Percentiles rank a stretch among this genome's conserved stretches.
phyloP scores from a whole-genome alignment of 176 grass and related monocot species.

The Zoysia pacifica region DNA sequence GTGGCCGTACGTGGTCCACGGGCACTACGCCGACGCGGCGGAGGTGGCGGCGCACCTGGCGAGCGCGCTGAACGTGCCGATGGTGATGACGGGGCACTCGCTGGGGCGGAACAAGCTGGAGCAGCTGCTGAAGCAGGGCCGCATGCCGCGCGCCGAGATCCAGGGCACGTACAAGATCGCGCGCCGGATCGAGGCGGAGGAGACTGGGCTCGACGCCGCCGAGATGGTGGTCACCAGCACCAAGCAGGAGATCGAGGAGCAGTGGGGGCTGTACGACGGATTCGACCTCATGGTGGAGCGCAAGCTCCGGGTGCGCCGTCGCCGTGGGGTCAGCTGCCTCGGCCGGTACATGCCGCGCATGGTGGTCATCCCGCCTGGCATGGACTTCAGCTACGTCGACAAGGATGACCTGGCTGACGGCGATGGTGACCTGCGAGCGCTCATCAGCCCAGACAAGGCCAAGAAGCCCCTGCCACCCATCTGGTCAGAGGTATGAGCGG shows the following conservation, averaged over 20 bases:
- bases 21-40: conserved; percentile 90
- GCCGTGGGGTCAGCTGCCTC: conserved; percentile 71
- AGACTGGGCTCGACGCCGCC: conserved; percentile 67
- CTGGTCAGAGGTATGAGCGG: conserved; percentile 74
- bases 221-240: conserved; percentile 94
- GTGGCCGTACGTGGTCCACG: conserved; percentile 89
- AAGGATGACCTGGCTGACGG: conserved; percentile 53
- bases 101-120: conserved; percentile 97
- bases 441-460: conserved; percentile 50
- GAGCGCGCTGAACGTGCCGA: conserved; percentile 69
- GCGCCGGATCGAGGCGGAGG: conserved; percentile 79
- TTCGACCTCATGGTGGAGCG: conserved; percentile 78
- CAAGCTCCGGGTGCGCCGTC: conserved; percentile 73
- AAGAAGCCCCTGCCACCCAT: conserved; percentile 79
- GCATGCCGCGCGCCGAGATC: conserved; percentile 60
- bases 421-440: conserved; percentile 59
- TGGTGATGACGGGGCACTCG: conserved; percentile 97
- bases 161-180: conserved; percentile 73
- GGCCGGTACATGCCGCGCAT: conserved; percentile 89
- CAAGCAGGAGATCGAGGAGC: conserved; percentile 95
- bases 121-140: conserved; percentile 74
- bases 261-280: conserved; percentile 93
- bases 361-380: conserved; percentile 89
- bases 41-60: conserved; percentile 76
- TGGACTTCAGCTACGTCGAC: conserved; percentile 96